phyloP scores from a whole-genome alignment of 2,329 filamentous ascomycete species.

The Neophaeococcomyces aloes region DNA sequence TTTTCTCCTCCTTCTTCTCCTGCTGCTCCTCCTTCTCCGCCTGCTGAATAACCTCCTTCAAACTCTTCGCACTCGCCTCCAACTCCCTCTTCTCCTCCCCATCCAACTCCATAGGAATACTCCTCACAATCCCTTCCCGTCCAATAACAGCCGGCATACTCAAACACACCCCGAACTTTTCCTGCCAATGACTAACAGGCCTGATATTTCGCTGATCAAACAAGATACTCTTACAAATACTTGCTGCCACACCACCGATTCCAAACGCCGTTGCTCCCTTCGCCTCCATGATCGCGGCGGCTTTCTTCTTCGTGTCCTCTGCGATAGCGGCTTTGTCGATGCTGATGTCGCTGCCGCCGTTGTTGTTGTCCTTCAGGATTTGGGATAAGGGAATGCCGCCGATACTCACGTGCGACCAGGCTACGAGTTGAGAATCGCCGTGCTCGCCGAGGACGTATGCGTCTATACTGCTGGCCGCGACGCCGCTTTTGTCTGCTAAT shows the following conservation, averaged over 20 bases:
- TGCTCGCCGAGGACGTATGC: slow-evolving; percentile 42
- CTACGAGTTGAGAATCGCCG: slow-evolving; percentile 39
- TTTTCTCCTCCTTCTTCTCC: no score
- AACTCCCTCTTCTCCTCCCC: slow-evolving; percentile 16
- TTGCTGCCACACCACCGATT: slow-evolving; percentile 39
- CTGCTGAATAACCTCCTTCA: slow-evolving; percentile 13
- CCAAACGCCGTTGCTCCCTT: slow-evolving; percentile 44
- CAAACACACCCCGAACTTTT: slow-evolving; percentile 39
- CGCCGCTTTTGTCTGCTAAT: slow-evolving; percentile 17
- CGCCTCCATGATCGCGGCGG: slow-evolving; percentile 37
- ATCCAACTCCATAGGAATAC: slow-evolving; percentile 19
- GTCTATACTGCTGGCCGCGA: slow-evolving; percentile 27
- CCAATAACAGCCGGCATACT: slow-evolving; percentile 42
- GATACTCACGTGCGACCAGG: slow-evolving; percentile 37
- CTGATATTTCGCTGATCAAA: slow-evolving; percentile 38
- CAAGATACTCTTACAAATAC: slow-evolving; percentile 42
- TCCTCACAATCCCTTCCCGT: slow-evolving; percentile 35
- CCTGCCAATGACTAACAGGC: slow-evolving; percentile 41
- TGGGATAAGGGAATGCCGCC: slow-evolving; percentile 33
- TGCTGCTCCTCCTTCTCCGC: slow-evolving; percentile 6
- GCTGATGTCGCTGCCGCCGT: slow-evolving; percentile 15
- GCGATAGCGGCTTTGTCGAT: slow-evolving; percentile 30
- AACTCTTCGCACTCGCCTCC: slow-evolving; percentile 10
- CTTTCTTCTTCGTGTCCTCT: slow-evolving; percentile 37
- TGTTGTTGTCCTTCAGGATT: slow-evolving; percentile 22